Evolutionary conservation across 305 asterid species (phyloP), one percentile per base, ranked within the genome.

Genomic region (Withania somnifera): DNA sequence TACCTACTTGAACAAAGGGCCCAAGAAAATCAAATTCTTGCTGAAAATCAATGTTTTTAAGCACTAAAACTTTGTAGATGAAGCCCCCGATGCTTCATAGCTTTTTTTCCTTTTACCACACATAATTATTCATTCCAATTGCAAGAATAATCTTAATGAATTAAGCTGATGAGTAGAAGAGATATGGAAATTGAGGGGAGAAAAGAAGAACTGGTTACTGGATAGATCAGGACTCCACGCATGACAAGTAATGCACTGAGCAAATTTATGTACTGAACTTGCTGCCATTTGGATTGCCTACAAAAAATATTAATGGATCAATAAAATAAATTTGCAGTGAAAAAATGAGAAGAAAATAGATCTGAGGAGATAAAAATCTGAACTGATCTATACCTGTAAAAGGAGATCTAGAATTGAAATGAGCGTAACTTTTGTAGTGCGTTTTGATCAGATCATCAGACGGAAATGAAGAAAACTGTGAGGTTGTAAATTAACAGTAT

Each of bases 181-280:
- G 82, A 30, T 81, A 67, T 68, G 19, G 4, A 30, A 30, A n/a
- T n/a, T n/a, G n/a, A n/a, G n/a, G n/a, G n/a, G n/a, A n/a, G n/a
- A n/a, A n/a, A n/a, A n/a, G n/a, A n/a, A n/a, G n/a, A n/a, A n/a
- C n/a, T n/a, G n/a, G n/a, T 86, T 90, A 96, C 99, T 94, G 76
- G 98, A 93, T 54, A 86, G 92, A 82, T 96, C 99, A 45, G 97
- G 97, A 82, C 97, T 94, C 99, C 98, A 96, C 88, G 93, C 97
- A 88, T 96, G 99, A 87, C 95, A 90, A 81, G 97, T 91, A 86
- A 96, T 90, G 88, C 93, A 93, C 82, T 89, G 97, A 81, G 97
- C 98, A 66, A 94, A 93, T 86, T 92, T 95, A 84, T 94, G 97
- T 82, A 88, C 91, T 81, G 97, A 90, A 80, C 91, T 90, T 20